A percentile compares a stretch with the other conserved stretches of the same genome.
These are phyloP conservation scores for Diophrys appendiculata DNA, from an alignment of 73 alveolate genomes.

Conservation along the genomic window DNA sequence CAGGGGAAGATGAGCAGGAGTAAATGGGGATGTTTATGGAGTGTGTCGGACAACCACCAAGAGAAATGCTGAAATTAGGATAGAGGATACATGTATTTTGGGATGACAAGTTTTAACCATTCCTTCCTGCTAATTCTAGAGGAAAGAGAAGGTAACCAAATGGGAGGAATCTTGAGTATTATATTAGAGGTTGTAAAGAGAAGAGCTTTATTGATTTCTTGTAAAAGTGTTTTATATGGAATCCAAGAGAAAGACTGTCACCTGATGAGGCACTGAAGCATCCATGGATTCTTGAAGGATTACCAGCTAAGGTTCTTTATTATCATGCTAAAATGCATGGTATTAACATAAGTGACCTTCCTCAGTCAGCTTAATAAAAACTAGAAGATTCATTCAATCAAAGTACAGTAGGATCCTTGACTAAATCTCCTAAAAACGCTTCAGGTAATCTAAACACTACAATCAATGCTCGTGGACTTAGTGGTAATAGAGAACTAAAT, in stretches of 20 bases:
- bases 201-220: constrained; percentile 13
- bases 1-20: constrained; percentile 52
- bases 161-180: constrained; percentile 1
- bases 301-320: constrained; percentile 54
- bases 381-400: no score
- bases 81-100: constrained; percentile 40
- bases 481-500: no score
- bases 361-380: no score
- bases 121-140: constrained; percentile 12
- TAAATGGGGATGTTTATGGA: constrained; percentile 57
- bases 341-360: no score
- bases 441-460: no score
- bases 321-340: constrained; percentile 34
- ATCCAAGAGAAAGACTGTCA: constrained; percentile 70
- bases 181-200: background rate
- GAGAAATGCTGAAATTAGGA: constrained; percentile 22
- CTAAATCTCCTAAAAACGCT: no score
- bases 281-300: constrained; percentile 71
- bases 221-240: constrained; percentile 17
- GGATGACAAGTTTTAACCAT: constrained; percentile 18
- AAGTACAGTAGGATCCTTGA: no score
- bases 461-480: no score
- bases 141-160: constrained; percentile 19
- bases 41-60: constrained; percentile 51
- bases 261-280: constrained; percentile 89